Base-by-base conservation (phyloP, 2,329 filamentous ascomycete species). In the Lachnellula suecica region DNA sequence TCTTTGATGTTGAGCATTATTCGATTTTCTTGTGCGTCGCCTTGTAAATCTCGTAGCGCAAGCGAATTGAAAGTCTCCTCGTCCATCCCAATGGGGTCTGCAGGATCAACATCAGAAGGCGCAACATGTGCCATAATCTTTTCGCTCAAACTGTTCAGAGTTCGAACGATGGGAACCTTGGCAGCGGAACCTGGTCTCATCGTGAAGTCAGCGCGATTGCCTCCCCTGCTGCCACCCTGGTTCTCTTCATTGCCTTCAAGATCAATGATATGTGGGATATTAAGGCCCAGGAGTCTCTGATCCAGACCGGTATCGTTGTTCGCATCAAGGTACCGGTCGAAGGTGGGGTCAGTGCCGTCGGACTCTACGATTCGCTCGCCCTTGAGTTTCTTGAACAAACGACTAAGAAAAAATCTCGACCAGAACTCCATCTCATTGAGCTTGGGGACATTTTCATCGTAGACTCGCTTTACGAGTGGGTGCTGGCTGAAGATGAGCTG, bases 181-280 rank as follows among this genome's bases (percentile, higher is more conserved):
- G 87, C 83, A 43, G 82, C 74, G 10, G 84, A 79, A 2, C 78
- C 79, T 2, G 91, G 91, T 29, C 90, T 82, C 91, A 97, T 97
- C 59, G 95, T 94, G 31, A 88, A 74, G 67, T 97, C 91, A 50
- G 93, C 91, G 47, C 87, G 80, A 68, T 99, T 97, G 45, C 94
- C 94, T 56, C 79, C 73, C 63, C 81, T 86, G 64, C 87, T 83
- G 48, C 92, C 89, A 61, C 91, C 95, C 69, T 96, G 86, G 64
- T 99, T 93, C 69, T 94, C 89, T 71, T 97, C 94, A 66, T 99
- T 99, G 25, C 88, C 94, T 66, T 93, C 90, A 23, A 99, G 72
- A 68, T 99, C 89, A 61, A 99, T 92, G 59, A 95, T 92, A 63
- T 92, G 85, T 1, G 94, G 92, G 19, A 99, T 84, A 51, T 87